Percentiles rank a stretch among this genome's conserved stretches.
phyloP scores from a whole-genome alignment of 1,284 basidiomycete species.

The Albatrellus sp. region DNA sequence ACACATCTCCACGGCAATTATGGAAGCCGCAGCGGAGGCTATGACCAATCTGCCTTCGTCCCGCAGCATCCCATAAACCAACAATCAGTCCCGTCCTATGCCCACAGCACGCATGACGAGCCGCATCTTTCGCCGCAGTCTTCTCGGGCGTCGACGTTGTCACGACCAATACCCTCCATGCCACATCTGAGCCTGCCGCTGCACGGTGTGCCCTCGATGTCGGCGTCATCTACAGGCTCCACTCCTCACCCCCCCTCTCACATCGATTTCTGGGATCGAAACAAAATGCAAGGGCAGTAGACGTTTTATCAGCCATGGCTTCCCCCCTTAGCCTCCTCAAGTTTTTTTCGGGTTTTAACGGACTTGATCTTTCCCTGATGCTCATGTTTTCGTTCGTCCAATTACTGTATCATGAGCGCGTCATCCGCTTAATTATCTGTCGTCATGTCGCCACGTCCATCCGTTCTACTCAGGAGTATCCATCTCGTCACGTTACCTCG shows the following conservation, averaged over 20 bases:
- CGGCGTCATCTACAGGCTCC: not conserved
- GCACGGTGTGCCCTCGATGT: constrained; percentile 1
- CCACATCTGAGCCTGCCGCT: constrained; percentile 2
- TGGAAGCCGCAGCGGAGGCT: constrained; percentile 7
- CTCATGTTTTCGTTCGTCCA: no score
- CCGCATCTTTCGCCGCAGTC: constrained; percentile 4
- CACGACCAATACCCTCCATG: constrained; percentile 5
- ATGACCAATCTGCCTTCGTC: constrained; percentile 1
- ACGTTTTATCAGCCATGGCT: not conserved
- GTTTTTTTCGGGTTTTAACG: not conserved
- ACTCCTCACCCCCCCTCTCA: not conserved
- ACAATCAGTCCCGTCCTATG: constrained; percentile 1
- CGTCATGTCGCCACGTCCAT: no score
- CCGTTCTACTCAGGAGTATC: no score
- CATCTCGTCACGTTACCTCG: no score
- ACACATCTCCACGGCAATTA: constrained; percentile 6
- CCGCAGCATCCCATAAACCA: constrained; percentile 6
- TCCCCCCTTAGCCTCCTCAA: not conserved
- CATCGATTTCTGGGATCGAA: constrained; percentile 9
- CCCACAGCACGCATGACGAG: constrained; percentile 5
- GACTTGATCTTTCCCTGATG: no score
- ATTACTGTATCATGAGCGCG: no score
- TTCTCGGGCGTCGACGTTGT: constrained; percentile 6
- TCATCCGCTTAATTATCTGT: no score
- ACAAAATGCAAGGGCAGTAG: constrained; percentile 7